These are phyloP conservation scores for Pythium plurisporium DNA, from an alignment of 352 stramenopile genomes.

Conservation along the genomic window DNA sequence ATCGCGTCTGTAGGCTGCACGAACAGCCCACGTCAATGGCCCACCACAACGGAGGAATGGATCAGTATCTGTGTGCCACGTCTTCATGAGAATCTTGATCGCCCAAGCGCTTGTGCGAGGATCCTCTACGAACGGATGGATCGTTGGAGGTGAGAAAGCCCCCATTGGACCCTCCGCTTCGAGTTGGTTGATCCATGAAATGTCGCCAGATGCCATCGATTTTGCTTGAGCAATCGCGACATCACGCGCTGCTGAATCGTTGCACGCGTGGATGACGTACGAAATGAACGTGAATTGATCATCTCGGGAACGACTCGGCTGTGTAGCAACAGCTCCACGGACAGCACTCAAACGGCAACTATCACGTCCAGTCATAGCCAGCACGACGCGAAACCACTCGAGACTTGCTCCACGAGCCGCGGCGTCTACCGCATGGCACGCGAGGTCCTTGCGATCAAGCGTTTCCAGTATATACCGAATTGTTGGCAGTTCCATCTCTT, in stretches of 20 bases:
- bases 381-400: neutral
- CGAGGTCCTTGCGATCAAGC: neutral
- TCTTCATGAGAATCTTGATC: neutral
- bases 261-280: neutral
- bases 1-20: neutral
- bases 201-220: too few species aligned
- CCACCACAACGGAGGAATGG: neutral
- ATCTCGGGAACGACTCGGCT: neutral
- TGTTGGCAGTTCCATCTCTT: neutral
- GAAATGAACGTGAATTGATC: too few species aligned
- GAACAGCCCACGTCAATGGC: neutral
- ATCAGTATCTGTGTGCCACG: too few species aligned
- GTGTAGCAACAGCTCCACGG: neutral
- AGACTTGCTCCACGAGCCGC: neutral
- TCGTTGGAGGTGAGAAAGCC: neutral
- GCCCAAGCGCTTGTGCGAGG: neutral
- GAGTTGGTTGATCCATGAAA: too few species aligned
- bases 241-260: neutral
- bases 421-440: neutral
- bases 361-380: neutral
- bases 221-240: neutral
- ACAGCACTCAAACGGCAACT: neutral
- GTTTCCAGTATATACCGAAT: neutral
- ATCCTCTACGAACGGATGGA: neutral
- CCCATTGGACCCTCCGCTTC: neutral